Conservation (phyloP, 352 stramenopile genomes). For the Phytopythium vexans region DNA sequence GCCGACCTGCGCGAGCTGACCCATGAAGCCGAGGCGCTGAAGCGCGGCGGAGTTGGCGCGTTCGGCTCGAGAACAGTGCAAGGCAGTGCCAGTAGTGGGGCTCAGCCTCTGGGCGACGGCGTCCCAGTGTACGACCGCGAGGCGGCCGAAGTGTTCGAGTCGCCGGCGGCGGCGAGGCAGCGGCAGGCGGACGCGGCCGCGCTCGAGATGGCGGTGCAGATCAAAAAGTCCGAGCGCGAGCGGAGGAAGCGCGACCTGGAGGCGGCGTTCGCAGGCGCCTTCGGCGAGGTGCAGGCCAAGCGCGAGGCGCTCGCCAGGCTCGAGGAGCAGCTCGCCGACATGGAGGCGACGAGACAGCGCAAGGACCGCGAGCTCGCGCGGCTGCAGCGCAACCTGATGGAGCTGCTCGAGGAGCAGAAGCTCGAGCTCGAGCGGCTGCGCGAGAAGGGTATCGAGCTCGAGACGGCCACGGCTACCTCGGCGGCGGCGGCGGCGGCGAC, state of each 20-base stretch:
- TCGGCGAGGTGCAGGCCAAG: constrained; percentile 89
- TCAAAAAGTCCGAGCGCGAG: constrained; percentile 90
- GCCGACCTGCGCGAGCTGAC: constrained; percentile 87
- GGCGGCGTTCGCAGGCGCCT: constrained; percentile 89
- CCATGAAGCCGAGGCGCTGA: constrained; percentile 87
- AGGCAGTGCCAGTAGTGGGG: constrained; percentile 2
- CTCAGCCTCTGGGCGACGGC: constrained; percentile 49
- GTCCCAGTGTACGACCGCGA: constrained; percentile 18
- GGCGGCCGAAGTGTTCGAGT: constrained; percentile 34
- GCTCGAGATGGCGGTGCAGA: constrained; percentile 91
- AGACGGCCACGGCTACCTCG: constrained; percentile 89
- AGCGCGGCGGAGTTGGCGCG: constrained; percentile 57
- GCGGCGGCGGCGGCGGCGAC: constrained; percentile 89
- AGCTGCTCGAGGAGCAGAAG: constrained; percentile 93
- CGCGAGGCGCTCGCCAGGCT: constrained; percentile 72
- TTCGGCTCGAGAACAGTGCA: constrained; percentile 19
- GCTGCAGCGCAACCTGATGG: constrained; percentile 92
- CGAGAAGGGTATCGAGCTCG: constrained; percentile 90
- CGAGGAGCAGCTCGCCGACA: constrained; percentile 88
- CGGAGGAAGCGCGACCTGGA: constrained; percentile 91
- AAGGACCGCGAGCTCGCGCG: constrained; percentile 93
- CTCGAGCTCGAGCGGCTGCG: constrained; percentile 88
- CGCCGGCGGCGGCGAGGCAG: constrained; percentile 36
- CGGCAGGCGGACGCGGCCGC: constrained; percentile 84
- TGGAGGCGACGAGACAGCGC: constrained; percentile 89